Evolutionary conservation across 345 rosid genomes (phyloP).

Genomic region (Clausena lansium): DNA sequence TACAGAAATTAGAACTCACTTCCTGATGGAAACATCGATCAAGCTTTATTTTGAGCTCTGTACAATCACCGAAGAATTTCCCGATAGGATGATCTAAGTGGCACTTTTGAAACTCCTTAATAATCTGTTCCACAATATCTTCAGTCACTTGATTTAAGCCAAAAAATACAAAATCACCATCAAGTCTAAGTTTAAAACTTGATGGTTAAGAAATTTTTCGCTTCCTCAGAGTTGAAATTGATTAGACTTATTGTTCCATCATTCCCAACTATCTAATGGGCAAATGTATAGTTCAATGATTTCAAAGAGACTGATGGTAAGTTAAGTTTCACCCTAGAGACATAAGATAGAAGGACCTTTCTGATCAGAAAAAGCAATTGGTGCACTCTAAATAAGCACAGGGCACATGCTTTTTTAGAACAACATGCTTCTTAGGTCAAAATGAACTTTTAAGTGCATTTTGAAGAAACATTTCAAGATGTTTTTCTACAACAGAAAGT

Average conservation of each 20-base stretch:
- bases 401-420: not conserved
- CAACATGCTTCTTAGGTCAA: not conserved
- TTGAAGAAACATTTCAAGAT: not conserved
- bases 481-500: not conserved
- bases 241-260: not conserved
- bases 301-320: not conserved
- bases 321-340: not conserved
- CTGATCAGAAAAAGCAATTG: not conserved
- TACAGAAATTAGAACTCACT: conserved; percentile 33
- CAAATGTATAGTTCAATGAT: not conserved
- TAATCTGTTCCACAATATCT: conserved; percentile 44
- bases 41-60: conserved; percentile 76
- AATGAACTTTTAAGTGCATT: not conserved
- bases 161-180: not conserved
- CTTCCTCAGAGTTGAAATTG: not conserved
- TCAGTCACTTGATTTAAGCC: not conserved
- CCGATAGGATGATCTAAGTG: conserved; percentile 79
- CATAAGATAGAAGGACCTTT: not conserved
- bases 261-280: not conserved
- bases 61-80: conserved; percentile 88
- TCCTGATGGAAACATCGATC: conserved; percentile 85
- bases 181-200: not conserved
- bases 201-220: not conserved
- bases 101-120: conserved; percentile 86
- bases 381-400: not conserved